Evolutionary conservation across 306 rosid species (phyloP), one percentile per base, ranked within the genome.

Genomic region (Gastrolobium villosum): DNA sequence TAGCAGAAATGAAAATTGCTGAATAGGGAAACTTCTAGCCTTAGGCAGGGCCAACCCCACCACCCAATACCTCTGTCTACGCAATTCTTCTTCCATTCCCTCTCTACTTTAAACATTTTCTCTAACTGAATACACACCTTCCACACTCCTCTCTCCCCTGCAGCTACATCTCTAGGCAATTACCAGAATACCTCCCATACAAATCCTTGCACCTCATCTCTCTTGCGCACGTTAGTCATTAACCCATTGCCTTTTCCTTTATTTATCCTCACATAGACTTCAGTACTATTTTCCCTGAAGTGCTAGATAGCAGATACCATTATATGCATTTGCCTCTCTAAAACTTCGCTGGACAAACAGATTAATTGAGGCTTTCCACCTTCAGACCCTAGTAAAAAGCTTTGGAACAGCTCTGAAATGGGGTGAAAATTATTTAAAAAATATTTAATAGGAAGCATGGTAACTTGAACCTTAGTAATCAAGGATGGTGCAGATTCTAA

Each of bases 351-450:
- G n/a, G 77, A 50, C 76, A 44, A 37, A 20, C 44, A 10, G 44
- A 57, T 20, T 1, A 28, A 65, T 80, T 46, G 50, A 59, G 48
- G 56, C 30, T n/a, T 66, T 36, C 59, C 32, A 20, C 52, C 68
- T 67, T 67, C 20, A 31, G 39, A 41, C 9, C 41, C 11, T 59
- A 45, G 49, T 60, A 34, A 32, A 74, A 61, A 3, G 61, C 59
- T 46, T 61, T 40, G 65, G 50, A 40, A 37, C 50, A 32, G 60
- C 7, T 32, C 43, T 40, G 52, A 72, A 72, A 72, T 53, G 13
- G 54, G 57, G 57, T 32, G 26, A 65, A 65, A 70, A n/a, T 64
- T 31, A 40, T 65, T 80, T 56, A 69, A 14, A 48, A 45, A 36
- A 46, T 68, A 26, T 61, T 48, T 48, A 40, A 8, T 26, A 63